phyloP scores from a whole-genome alignment of 495 filamentous ascomycete species.

The Astrocystis sublimbata region DNA sequence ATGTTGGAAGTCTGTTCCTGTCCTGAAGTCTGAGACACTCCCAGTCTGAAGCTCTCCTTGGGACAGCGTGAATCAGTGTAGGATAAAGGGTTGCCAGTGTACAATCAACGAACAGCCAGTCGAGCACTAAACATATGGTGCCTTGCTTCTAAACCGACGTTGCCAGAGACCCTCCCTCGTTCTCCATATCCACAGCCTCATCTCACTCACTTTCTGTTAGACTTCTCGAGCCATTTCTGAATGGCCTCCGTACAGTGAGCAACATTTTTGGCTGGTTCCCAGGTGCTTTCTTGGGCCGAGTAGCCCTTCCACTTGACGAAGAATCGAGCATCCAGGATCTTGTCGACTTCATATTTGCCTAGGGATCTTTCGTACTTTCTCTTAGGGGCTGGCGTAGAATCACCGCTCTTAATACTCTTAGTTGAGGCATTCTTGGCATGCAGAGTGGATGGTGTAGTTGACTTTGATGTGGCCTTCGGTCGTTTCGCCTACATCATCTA shows the following conservation, averaged over 20 bases:
- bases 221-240: not conserved
- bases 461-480: not conserved
- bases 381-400: not conserved
- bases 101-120: too few species aligned
- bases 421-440: not conserved
- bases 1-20: too few species aligned
- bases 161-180: too few species aligned
- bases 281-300: constrained; percentile 36
- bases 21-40: too few species aligned
- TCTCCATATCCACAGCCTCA: not conserved
- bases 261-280: constrained; percentile 37
- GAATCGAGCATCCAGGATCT: constrained; percentile 38
- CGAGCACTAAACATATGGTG: too few species aligned
- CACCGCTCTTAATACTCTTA: not conserved
- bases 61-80: too few species aligned
- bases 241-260: constrained; percentile 8
- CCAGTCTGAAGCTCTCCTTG: too few species aligned
- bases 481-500: not conserved
- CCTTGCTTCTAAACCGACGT: too few species aligned
- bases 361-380: constrained; percentile 18
- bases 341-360: constrained; percentile 43
- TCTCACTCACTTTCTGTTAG: not conserved
- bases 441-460: not conserved
- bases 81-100: too few species aligned
- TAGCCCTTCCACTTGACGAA: constrained; percentile 47